Percentiles rank a stretch among this genome's conserved stretches.
Evolutionary conservation across 2,329 filamentous ascomycete species (phyloP).

Genomic region (Pleomassaria siparia): DNA sequence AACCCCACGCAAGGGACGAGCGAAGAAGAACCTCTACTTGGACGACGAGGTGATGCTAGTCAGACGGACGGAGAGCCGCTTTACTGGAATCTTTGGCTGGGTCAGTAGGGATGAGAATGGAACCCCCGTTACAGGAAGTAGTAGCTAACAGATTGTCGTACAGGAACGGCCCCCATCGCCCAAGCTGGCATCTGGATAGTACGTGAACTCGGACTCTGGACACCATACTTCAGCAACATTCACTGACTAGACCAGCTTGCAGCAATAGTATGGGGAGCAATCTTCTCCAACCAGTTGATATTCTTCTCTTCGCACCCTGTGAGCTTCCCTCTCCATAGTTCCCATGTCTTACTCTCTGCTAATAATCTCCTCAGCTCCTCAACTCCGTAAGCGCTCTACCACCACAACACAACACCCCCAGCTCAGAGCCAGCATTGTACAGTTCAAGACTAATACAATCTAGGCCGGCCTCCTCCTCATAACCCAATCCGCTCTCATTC

Average conservation of each 20-base stretch:
- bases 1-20: constrained; percentile 39
- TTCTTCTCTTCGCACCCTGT: constrained; percentile 91
- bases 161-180: constrained; percentile 79
- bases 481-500: constrained; percentile 76
- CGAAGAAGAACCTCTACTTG: constrained; percentile 72
- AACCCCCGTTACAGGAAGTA: neutral
- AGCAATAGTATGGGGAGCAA: constrained; percentile 73
- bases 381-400: constrained; percentile 47
- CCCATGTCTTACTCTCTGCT: constrained; percentile 4
- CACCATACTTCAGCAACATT: constrained; percentile 1
- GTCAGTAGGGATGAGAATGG: constrained; percentile 50
- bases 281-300: constrained; percentile 70
- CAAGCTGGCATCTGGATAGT: constrained; percentile 76
- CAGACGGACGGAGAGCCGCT: constrained; percentile 67
- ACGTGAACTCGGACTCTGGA: constrained; percentile 26
- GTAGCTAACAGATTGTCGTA: constrained; percentile 15
- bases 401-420: constrained; percentile 9
- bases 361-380: constrained; percentile 45
- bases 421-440: constrained; percentile 9
- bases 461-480: constrained; percentile 70
- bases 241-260: constrained; percentile 55
- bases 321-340: constrained; percentile 39
- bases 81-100: constrained; percentile 71
- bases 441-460: neutral
- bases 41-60: constrained; percentile 69